Conservation (phyloP, 2,329 filamentous ascomycete genomes). For the Rutstroemia sp. region DNA sequence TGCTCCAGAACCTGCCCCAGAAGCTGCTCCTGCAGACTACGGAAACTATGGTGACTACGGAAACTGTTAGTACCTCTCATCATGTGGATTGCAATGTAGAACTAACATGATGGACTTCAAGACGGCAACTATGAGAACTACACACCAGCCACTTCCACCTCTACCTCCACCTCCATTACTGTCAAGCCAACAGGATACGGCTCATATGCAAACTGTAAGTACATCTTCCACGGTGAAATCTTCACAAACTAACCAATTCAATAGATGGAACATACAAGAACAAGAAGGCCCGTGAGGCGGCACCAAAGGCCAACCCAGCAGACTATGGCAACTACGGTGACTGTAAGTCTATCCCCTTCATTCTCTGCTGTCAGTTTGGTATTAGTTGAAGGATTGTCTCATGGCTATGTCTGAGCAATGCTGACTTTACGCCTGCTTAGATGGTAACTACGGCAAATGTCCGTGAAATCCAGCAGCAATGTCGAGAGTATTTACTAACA, state of each 20-base stretch:
- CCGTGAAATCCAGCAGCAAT: background rate
- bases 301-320: slow-evolving; percentile 1
- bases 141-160: background rate
- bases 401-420: background rate
- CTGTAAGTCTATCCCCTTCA: background rate
- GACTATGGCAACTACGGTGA: slow-evolving; percentile 3
- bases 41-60: background rate
- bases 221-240: background rate
- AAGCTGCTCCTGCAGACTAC: no score
- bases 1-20: no score
- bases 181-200: background rate
- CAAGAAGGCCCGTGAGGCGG: slow-evolving; percentile 6
- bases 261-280: slow-evolving; percentile 6
- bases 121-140: slow-evolving; percentile 7
- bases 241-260: background rate
- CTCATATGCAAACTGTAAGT: background rate
- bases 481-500: background rate
- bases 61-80: background rate
- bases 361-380: background rate
- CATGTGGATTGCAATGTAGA: background rate
- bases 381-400: background rate
- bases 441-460: slow-evolving; percentile 5
- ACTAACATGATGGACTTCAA: background rate
- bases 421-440: background rate
- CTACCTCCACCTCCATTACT: background rate